Percentiles rank a stretch among this genome's conserved stretches.
Conservation (phyloP, 2,329 filamentous ascomycete species). For the Trichoderma gracile region DNA sequence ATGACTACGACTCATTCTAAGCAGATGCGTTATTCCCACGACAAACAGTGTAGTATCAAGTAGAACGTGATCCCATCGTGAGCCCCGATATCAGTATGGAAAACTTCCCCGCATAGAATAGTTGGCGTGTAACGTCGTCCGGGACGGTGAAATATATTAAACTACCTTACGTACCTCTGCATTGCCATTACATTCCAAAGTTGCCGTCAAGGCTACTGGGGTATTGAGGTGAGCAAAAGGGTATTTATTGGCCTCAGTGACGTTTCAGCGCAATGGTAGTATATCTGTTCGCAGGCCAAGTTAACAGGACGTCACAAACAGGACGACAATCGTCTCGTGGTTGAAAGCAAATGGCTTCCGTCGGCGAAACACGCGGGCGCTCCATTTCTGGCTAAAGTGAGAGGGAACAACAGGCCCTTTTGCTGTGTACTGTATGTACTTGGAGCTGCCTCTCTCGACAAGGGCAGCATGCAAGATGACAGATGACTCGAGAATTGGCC, state of each 20-base stretch:
- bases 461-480: conserved; percentile 7
- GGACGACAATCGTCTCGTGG: not conserved
- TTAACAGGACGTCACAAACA: not conserved
- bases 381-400: not conserved
- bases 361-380: conserved; percentile 8
- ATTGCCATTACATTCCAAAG: not conserved
- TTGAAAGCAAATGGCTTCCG: not conserved
- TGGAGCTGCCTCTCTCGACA: conserved; percentile 18
- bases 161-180: not conserved
- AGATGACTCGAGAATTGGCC: not conserved
- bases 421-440: not conserved
- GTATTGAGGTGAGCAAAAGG: not conserved
- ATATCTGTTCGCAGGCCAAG: too few relatives aligned
- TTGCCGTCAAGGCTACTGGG: too few relatives aligned
- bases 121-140: not conserved
- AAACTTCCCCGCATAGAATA: not conserved
- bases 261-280: too few relatives aligned
- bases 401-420: not conserved
- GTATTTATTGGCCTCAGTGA: too few relatives aligned
- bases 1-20: not conserved
- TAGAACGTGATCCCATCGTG: not conserved
- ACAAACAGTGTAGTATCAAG: not conserved
- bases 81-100: not conserved
- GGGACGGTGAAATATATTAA: not conserved
- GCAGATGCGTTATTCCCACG: not conserved